Conservation (phyloP, 148 eudicot genomes). For the Selenicereus undatus region DNA sequence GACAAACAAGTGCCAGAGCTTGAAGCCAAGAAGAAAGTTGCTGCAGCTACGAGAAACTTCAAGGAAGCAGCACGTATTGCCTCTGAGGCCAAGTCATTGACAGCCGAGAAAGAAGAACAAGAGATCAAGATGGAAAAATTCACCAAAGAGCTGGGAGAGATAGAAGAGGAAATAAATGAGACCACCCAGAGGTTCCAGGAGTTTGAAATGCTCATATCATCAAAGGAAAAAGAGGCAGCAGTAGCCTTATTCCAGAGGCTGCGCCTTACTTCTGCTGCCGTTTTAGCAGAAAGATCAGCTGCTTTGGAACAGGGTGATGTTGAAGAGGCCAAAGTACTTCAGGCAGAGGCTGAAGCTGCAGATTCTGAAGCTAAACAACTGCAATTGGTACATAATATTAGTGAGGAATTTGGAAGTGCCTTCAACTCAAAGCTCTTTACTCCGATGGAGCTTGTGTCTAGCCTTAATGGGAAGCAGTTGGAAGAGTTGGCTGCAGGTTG, state of each 20-base stretch:
- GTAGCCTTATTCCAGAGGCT: constrained; percentile 59
- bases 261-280: constrained; percentile 42
- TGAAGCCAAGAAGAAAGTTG: constrained; percentile 81
- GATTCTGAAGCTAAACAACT: constrained; percentile 60
- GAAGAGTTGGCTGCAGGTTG: constrained; percentile 36
- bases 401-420: constrained; percentile 34
- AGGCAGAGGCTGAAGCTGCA: constrained; percentile 65
- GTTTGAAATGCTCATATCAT: constrained; percentile 44
- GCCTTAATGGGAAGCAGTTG: constrained; percentile 44
- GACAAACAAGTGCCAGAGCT: constrained; percentile 74
- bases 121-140: constrained; percentile 39
- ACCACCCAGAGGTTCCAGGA: constrained; percentile 44
- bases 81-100: constrained; percentile 56
- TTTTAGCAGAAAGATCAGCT: constrained; percentile 52
- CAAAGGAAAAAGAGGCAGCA: constrained; percentile 56
- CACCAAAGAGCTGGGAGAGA: constrained; percentile 31
- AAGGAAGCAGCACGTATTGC: constrained; percentile 80
- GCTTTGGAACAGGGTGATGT: constrained; percentile 63
- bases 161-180: constrained; percentile 44
- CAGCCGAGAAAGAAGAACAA: constrained; percentile 48
- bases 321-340: constrained; percentile 62
- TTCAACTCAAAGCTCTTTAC: constrained; percentile 30
- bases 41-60: constrained; percentile 70
- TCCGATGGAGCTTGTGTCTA: constrained; percentile 48
- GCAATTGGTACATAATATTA: constrained; percentile 35